Conservation (phyloP, 2,329 filamentous ascomycete species). For the Neonectria magnoliae region DNA sequence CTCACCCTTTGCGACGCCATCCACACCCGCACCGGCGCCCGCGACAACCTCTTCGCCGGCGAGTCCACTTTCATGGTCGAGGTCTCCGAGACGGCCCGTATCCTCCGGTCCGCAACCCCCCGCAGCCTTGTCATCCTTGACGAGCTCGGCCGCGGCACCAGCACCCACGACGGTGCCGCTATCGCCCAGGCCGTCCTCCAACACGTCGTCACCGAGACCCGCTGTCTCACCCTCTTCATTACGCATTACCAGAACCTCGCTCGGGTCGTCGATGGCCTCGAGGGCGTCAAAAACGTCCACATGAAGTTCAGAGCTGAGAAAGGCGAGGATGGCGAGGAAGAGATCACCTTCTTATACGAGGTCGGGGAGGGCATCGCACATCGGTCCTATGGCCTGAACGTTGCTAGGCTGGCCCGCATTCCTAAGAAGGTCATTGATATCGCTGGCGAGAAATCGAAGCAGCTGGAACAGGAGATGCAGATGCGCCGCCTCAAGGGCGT, state of each 20-base stretch:
- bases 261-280: slow-evolving; percentile 73
- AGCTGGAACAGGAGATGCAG: slow-evolving; percentile 80
- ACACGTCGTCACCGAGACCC: slow-evolving; percentile 78
- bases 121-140: slow-evolving; percentile 91
- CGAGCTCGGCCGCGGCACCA: slow-evolving; percentile 92
- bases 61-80: slow-evolving; percentile 99
- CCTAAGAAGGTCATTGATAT: slow-evolving; percentile 80
- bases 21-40: slow-evolving; percentile 94
- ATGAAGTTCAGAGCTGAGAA: slow-evolving; percentile 79
- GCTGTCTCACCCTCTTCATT: slow-evolving; percentile 90
- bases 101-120: slow-evolving; percentile 87
- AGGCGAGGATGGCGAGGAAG: slow-evolving; percentile 66
- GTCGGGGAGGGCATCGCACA: slow-evolving; percentile 91
- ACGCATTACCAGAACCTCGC: slow-evolving; percentile 95
- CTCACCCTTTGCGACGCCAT: slow-evolving; percentile 91
- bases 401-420: slow-evolving; percentile 85
- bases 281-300: slow-evolving; percentile 85
- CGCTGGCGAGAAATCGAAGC: slow-evolving; percentile 80
- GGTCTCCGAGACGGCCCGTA: slow-evolving; percentile 89
- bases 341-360: slow-evolving; percentile 95
- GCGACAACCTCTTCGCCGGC: slow-evolving; percentile 94
- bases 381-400: slow-evolving; percentile 93
- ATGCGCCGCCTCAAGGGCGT: slow-evolving; percentile 68
- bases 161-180: slow-evolving; percentile 94
- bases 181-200: slow-evolving; percentile 93